phyloP scores from a whole-genome alignment of 345 rosid genomes.

The Murraya koenigii region DNA sequence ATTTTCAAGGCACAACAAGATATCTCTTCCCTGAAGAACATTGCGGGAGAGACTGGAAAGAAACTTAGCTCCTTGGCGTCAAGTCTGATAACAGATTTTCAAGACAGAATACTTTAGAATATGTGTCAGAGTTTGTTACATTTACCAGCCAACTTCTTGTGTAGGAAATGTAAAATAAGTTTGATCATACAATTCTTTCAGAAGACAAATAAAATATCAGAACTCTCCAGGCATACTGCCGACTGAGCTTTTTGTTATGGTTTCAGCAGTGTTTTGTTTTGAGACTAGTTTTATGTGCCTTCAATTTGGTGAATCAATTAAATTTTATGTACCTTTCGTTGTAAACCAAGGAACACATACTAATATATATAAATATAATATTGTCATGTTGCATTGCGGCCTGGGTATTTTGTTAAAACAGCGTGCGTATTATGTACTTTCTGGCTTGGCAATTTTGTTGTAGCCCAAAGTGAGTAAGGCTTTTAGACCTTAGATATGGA shows the following conservation, averaged over 20 bases:
- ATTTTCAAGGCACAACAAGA: conserved; percentile 82
- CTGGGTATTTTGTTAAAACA: too few species aligned
- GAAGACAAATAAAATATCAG: conserved; percentile 16
- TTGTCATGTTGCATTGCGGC: background rate
- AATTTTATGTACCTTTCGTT: background rate
- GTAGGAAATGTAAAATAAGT: conserved; percentile 27
- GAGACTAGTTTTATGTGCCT: conserved; percentile 8
- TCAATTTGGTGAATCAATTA: background rate
- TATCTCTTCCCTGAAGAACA: conserved; percentile 73
- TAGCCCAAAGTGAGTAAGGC: too few species aligned
- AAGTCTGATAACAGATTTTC: conserved; percentile 68
- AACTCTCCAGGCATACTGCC: background rate
- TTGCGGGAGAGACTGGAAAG: conserved; percentile 94
- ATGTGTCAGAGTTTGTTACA: background rate
- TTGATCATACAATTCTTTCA: conserved; percentile 21
- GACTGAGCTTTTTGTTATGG: conserved; percentile 12
- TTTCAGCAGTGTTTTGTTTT: conserved; percentile 7
- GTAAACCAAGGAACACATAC: background rate
- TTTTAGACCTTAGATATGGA: too few species aligned
- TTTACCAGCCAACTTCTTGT: conserved; percentile 23
- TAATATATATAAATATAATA: background rate
- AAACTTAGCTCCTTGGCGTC: conserved; percentile 85
- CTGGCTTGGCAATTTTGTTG: too few species aligned
- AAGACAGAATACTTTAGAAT: conserved; percentile 65
- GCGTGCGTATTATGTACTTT: too few species aligned